A percentile compares a stretch with the other conserved stretches of the same genome.
Evolutionary conservation across 2,329 filamentous ascomycete genomes (phyloP).

Genomic region (Aspergillus latus): DNA sequence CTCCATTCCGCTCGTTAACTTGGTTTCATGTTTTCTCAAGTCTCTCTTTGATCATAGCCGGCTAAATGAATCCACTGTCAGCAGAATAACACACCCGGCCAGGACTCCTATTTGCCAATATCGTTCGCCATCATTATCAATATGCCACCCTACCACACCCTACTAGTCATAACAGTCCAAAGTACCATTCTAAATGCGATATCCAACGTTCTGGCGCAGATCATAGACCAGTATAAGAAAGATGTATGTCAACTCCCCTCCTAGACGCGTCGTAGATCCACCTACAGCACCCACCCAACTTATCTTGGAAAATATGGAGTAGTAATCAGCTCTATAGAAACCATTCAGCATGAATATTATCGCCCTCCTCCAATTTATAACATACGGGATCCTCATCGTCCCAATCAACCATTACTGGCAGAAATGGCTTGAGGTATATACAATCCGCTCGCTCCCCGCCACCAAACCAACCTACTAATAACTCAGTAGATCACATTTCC

Average conservation of each 20-base stretch:
- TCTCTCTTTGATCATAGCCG: neutral
- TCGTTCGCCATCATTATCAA: neutral
- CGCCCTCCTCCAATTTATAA: slow-evolving; percentile 72
- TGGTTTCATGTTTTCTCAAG: too few relatives aligned
- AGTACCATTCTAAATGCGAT: slow-evolving; percentile 40
- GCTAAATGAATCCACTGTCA: neutral
- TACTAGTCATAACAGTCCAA: slow-evolving; percentile 38
- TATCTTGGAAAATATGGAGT: neutral
- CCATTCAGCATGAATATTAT: slow-evolving; percentile 62
- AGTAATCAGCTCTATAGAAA: slow-evolving; percentile 34
- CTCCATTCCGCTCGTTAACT: neutral
- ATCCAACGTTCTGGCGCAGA: slow-evolving; percentile 40
- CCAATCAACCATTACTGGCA: slow-evolving; percentile 90
- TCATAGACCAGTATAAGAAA: slow-evolving; percentile 39
- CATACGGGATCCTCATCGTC: slow-evolving; percentile 70
- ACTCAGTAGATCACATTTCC: slow-evolving; percentile 58
- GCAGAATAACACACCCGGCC: neutral
- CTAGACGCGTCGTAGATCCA: neutral
- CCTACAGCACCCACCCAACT: neutral
- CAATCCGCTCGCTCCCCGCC: neutral
- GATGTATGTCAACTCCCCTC: slow-evolving; percentile 25
- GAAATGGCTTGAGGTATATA: slow-evolving; percentile 66
- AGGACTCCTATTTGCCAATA: neutral
- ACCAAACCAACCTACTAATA: neutral
- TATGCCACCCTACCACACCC: slow-evolving; percentile 20